These are phyloP conservation scores for Rosa lucieae DNA, from an alignment of 306 rosid genomes.

Conservation along the genomic window DNA sequence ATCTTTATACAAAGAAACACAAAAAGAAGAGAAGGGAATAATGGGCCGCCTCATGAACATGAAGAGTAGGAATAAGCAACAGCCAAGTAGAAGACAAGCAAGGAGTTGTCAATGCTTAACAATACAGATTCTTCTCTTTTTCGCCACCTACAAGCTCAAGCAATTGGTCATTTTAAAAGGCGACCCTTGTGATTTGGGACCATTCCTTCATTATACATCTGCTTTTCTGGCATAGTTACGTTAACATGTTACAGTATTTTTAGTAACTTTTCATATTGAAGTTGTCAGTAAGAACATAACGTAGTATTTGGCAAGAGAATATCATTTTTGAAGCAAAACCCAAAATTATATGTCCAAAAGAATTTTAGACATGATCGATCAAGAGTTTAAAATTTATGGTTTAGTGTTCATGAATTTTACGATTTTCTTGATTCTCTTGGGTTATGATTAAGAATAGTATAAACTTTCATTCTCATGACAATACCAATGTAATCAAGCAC, in stretches of 20 bases:
- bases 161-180: neutral
- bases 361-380: neutral
- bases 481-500: neutral
- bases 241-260: neutral
- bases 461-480: neutral
- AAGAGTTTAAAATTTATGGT: neutral
- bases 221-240: neutral
- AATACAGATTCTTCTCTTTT: neutral
- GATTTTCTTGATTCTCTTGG: neutral
- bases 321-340: neutral
- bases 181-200: neutral
- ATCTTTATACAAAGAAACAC: neutral
- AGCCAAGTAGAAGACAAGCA: constrained; percentile 3
- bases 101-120: neutral
- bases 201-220: neutral
- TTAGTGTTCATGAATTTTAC: neutral
- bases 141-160: neutral
- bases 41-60: neutral
- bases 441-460: neutral
- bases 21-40: neutral
- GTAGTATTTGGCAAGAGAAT: neutral
- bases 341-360: neutral
- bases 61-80: neutral
- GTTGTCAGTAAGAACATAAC: neutral
- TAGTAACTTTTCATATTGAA: neutral